phyloP scores from a whole-genome alignment of 2,329 filamentous ascomycete genomes.

The Pseudogymnoascus pannorum region DNA sequence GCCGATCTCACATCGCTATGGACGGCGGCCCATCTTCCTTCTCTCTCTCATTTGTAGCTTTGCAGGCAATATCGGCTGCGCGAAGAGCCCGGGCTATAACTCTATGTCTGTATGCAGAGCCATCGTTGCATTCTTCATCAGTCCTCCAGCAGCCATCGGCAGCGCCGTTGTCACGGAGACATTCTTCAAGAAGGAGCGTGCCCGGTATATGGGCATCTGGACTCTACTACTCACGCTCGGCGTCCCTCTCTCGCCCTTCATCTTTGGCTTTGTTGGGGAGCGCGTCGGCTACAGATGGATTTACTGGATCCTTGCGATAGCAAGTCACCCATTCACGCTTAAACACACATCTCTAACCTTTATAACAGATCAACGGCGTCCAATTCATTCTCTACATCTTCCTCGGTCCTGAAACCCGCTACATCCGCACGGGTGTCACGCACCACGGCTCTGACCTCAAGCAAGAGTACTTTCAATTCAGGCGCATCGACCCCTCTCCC shows the following conservation, averaged over 20 bases:
- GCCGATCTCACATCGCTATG: constrained; percentile 42
- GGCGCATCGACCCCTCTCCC: constrained; percentile 46
- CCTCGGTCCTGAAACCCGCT: constrained; percentile 48
- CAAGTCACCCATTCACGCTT: constrained; percentile 26
- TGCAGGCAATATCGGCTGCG: constrained; percentile 45
- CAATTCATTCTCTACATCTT: constrained; percentile 51
- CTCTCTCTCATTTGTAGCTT: constrained; percentile 39
- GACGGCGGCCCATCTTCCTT: constrained; percentile 44
- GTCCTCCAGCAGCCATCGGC: constrained; percentile 44
- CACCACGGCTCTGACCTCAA: constrained; percentile 21
- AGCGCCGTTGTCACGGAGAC: constrained; percentile 49
- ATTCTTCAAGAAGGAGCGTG: constrained; percentile 46
- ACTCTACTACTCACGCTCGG: constrained; percentile 28
- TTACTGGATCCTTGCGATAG: constrained; percentile 47
- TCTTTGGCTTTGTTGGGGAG: constrained; percentile 37
- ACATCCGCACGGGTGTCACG: constrained; percentile 30
- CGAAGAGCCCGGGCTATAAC: constrained; percentile 38
- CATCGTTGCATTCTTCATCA: constrained; percentile 46
- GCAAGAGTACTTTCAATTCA: constrained; percentile 33
- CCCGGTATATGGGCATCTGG: constrained; percentile 48
- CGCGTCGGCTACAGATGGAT: constrained; percentile 47
- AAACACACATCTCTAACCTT: neutral
- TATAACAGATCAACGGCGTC: constrained; percentile 42
- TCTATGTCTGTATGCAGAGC: constrained; percentile 41
- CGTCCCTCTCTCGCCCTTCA: constrained; percentile 21